Base-by-base conservation (phyloP, 176 grass and related monocot genomes). In the Ensete ventricosum region DNA sequence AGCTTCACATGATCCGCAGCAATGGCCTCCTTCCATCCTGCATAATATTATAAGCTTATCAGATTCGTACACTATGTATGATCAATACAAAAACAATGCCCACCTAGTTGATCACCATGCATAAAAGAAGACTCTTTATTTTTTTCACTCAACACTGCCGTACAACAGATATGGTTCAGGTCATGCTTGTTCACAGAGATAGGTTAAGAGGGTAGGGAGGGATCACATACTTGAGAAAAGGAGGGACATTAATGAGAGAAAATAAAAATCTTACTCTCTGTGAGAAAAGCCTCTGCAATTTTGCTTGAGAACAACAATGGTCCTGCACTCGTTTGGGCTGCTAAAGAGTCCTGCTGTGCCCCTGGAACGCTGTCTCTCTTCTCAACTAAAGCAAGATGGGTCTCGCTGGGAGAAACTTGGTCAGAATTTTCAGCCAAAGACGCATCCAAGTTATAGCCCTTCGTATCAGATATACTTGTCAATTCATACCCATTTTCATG, bases 1-100 rank as follows among this genome's bases (percentile, higher is more conserved):
- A 96, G 84, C 74, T 80, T 83, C 24, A 96, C 88, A 64, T 96
- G 92, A 54, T 96, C 88, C 1, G 82, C 74, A 0, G 80, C 77
- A 71, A 88, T 82, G 51, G 86, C 86, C 11, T 88, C 86, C 75
- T 86, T 86, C 92, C 92, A 96, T 78, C 92, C 92, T 96, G 74
- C 67, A 84, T 62, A 69, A 80, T 1, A 87, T 29, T 50, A 2
- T 19, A 62, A 65, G 19, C 49, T 78, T 64, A 13, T 74, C 50
- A 78, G 19, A 76, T 73, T 8, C 67, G 55, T 77, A 25, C 2
- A 1, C 1, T 20, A 19, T 62, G 29, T 20, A 19, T 17, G 13
- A 17, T 6, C n/a, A 11, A 60, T 60, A 60, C 13, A 6, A 7
- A 7, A 17, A 58, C 57, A 60, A 60, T 60, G 16, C 13, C 19